phyloP scores from a whole-genome alignment of 192 early-diverging fungal species.

The Linnemannia hyalina region DNA sequence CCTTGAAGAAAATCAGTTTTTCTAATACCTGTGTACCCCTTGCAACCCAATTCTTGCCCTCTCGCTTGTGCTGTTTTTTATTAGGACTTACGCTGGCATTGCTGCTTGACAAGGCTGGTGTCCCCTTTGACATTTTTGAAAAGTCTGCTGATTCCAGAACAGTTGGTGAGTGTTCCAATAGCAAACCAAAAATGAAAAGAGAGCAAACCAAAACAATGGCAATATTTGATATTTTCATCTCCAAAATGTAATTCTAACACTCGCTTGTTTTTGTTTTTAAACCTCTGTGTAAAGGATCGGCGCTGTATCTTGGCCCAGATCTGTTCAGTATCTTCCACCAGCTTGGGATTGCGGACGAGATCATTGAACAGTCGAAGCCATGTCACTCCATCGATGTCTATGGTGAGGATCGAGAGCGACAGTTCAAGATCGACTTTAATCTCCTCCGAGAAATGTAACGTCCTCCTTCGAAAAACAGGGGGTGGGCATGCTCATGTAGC shows the following conservation, averaged over 20 bases:
- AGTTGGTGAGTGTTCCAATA: neutral
- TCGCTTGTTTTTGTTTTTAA: neutral
- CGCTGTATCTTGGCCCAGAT: neutral
- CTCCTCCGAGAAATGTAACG: constrained; percentile 3
- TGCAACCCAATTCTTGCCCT: neutral
- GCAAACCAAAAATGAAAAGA: neutral
- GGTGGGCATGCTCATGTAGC: too few relatives aligned
- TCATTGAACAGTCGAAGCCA: constrained; percentile 2
- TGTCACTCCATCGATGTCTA: neutral
- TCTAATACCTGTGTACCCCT: neutral
- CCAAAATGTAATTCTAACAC: neutral
- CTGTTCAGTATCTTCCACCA: neutral
- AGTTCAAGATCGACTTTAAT: neutral
- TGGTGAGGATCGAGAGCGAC: neutral
- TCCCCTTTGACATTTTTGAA: constrained; percentile 1
- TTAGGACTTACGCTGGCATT: neutral
- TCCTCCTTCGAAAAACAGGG: neutral
- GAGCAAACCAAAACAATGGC: neutral
- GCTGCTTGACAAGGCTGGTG: neutral
- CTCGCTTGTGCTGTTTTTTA: neutral
- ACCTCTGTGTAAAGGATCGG: neutral
- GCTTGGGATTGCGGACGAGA: neutral
- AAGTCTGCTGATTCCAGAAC: neutral
- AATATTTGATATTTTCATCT: neutral
- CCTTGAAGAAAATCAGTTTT: neutral